These are phyloP conservation scores for Russula abietina DNA, from an alignment of 768 basidiomycete genomes.

Conservation along the genomic window DNA sequence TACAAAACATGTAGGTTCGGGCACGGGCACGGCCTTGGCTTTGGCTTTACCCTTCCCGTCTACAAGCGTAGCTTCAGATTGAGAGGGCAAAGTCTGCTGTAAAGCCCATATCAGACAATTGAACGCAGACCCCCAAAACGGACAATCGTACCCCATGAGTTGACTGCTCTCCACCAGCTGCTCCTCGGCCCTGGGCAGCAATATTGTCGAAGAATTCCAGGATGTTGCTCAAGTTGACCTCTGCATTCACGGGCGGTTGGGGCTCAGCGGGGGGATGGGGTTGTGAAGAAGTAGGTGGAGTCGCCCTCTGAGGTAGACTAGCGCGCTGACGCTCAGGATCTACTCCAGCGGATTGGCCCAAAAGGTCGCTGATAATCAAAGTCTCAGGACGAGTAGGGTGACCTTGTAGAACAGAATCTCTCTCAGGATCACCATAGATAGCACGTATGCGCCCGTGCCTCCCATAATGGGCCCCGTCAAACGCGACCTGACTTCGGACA, in stretches of 20 bases:
- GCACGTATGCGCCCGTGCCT: not conserved
- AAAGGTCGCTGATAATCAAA: not conserved
- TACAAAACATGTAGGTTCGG: not conserved
- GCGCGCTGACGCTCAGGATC: not conserved
- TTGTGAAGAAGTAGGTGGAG: not conserved
- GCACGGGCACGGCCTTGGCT: not conserved
- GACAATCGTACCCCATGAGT: constrained; percentile 1
- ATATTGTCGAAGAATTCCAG: constrained; percentile 2
- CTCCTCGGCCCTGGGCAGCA: not conserved
- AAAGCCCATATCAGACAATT: not conserved
- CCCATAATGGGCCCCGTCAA: not conserved
- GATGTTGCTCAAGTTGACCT: not conserved
- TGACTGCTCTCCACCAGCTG: not conserved
- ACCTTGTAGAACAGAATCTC: not conserved
- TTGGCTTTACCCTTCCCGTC: constrained; percentile 4
- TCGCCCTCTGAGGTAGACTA: not conserved
- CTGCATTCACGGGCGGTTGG: not conserved
- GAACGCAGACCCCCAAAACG: not conserved
- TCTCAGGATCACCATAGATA: not conserved
- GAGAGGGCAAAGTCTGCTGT: not conserved
- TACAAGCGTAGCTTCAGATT: not conserved
- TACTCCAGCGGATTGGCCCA: not conserved
- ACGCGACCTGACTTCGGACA: not conserved
- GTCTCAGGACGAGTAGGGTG: not conserved
- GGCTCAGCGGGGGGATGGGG: not conserved